Base-by-base conservation (phyloP, 1,284 basidiomycete genomes). In the Athelia psychrophila region DNA sequence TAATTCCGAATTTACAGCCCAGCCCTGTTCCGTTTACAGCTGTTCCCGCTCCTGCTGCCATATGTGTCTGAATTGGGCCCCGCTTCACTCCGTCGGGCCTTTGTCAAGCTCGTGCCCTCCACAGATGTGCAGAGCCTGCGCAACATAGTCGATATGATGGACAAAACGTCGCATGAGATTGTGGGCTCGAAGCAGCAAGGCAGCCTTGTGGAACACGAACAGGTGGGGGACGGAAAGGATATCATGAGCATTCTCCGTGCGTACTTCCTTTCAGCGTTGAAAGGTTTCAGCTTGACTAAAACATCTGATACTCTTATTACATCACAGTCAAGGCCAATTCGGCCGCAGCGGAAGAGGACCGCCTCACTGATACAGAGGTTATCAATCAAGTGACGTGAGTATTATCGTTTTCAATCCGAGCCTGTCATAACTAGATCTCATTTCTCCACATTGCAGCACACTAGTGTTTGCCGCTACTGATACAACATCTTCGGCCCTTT, bases 321-420 rank as follows among this genome's bases (percentile, higher is more conserved):
- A 10, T 33, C 48, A 30, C 48, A 78, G 75, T 78, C 18, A 59
- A 64, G 50, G 70, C 65, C 16, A 78, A 77, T 51, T 65, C 68
- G 24, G 56, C 56, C 30, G 67, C 68, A 2, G 55, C 54, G 16
- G 58, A 53, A 6, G 54, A 55, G 13, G 71, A 76, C 44, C 65
- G 66, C 48, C 60, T 77, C 46, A 70, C 62, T 44, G 74, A 77
- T 49, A 58, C 60, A 25, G 76, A 76, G 52, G 56, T 77, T 35
- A 72, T 75, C 6, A 76, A 75, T 0, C 76, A 78, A 55, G 74
- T 78, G 70, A 77, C 73, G 75, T 76, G 57, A 36, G 71, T 59
- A 22, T 30, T 24, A 19, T 45, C 13, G 6, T 15, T 33, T 3
- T 38, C 15, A 35, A 12, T 32, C n/a, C 16, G 12, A 16, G 44